A percentile compares a stretch with the other conserved stretches of the same genome.
phyloP scores from a whole-genome alignment of 768 basidiomycete genomes.

The Auricularia sp. region DNA sequence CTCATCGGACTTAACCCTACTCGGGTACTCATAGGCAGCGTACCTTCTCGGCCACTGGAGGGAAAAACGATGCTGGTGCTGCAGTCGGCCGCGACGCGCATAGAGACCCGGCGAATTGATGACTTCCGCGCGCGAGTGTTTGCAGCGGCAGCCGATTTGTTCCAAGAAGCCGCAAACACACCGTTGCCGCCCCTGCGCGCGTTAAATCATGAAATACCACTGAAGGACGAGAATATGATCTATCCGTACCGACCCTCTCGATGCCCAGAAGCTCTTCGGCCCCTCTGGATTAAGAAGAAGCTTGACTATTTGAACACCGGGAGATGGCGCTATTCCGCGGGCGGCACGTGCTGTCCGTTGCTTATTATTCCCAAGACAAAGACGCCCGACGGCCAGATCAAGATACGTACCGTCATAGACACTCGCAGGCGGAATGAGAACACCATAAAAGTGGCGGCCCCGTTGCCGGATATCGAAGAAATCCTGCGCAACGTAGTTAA shows the following conservation, averaged over 20 bases:
- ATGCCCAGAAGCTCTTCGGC: conserved; percentile 5
- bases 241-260: conserved; percentile 6
- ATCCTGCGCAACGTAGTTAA: conserved; percentile 3
- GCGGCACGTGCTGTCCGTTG: not conserved
- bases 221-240: conserved; percentile 7
- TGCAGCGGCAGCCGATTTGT: conserved; percentile 9
- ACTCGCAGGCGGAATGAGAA: conserved; percentile 6
- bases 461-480: conserved; percentile 4
- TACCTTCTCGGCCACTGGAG: too few relatives aligned
- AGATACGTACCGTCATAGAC: conserved; percentile 4
- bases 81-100: not conserved
- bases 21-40: too few relatives aligned
- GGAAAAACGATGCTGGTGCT: not conserved
- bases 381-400: not conserved
- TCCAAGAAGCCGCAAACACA: conserved; percentile 1
- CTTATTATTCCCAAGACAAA: not conserved
- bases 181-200: conserved; percentile 7
- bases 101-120: conserved; percentile 4
- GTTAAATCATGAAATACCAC: conserved; percentile 10
- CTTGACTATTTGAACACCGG: too few relatives aligned
- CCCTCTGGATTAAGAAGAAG: not conserved
- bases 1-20: too few relatives aligned
- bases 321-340: too few relatives aligned
- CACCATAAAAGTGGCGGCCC: conserved; percentile 4
- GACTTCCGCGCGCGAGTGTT: conserved; percentile 1